Base-by-base conservation (phyloP, 2,329 filamentous ascomycete genomes). In the Nothophaeocryptopus gaeumannii region DNA sequence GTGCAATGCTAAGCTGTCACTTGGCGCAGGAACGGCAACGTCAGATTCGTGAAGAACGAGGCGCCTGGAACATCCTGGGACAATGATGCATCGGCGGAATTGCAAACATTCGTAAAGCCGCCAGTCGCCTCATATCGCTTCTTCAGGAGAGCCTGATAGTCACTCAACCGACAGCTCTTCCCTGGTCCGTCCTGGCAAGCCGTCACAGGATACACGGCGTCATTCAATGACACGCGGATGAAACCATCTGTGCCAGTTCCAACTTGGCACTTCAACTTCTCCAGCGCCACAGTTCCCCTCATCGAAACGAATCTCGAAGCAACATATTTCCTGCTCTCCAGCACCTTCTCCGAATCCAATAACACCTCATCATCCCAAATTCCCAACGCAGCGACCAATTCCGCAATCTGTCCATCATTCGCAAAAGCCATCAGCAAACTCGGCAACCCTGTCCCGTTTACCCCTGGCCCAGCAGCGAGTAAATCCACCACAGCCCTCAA, bases 321-420 rank as follows among this genome's bases (percentile, higher is more conserved):
- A n/a, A 75, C 70, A 63, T 79, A 85, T 8, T 78, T 70, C 33
- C 79, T 71, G 32, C 49, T 40, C 5, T 12, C 13, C 2, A 32
- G 45, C 29, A 78, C 76, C 29, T 67, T 64, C 2, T 73, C 74
- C 1, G 71, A 68, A 0, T 78, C 72, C 1, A 86, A 72, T 2
- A 71, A 63, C 2, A 67, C 59, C 58, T 85, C 75, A 8, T 72
- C 68, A 53, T 85, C 82, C 57, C 83, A 85, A 1, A 85, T 75
- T 1, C 83, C 84, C 12, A 78, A 76, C 5, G 77, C 76, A 1
- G 80, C 76, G 0, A 79, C 75, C 5, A 86, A 70, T 65, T 86
- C 78, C 41, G 77, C 81, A 35, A 86, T 74, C 59, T 86, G 83
- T 3, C 83, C 82, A 58, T 86, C 83, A 52, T 86, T 85, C 33